These are phyloP conservation scores for Ogataea trehaloabstinens DNA, from an alignment of 805 yeast species.

Conservation along the genomic window DNA sequence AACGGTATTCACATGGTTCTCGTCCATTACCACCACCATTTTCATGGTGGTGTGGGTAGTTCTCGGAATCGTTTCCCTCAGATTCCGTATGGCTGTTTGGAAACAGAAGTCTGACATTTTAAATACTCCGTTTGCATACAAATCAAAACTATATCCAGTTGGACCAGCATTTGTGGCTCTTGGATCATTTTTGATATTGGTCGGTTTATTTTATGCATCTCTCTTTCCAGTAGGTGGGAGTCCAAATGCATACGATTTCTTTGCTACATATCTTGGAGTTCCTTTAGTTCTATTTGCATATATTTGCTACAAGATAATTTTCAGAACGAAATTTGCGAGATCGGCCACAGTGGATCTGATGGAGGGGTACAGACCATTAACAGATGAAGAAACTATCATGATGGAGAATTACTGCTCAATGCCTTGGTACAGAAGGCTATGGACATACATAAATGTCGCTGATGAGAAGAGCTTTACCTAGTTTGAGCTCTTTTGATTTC, in stretches of 20 bases:
- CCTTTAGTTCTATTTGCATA: conserved; percentile 9
- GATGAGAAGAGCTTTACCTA: conserved; percentile 9
- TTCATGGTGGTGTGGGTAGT: conserved; percentile 30
- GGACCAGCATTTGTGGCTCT: conserved; percentile 10
- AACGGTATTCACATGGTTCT: conserved; percentile 10
- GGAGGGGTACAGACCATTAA: conserved; percentile 10
- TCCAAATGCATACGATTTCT: conserved; percentile 11
- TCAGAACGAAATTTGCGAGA: conserved; percentile 7
- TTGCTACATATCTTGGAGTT: conserved; percentile 10
- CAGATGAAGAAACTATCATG: conserved; percentile 7
- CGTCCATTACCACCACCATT: conserved; percentile 42
- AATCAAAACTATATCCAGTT: conserved; percentile 8
- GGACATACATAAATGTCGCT: conserved; percentile 11
- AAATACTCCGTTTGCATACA: conserved; percentile 10
- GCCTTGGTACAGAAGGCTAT: conserved; percentile 10
- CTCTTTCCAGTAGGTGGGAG: conserved; percentile 11
- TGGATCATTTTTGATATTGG: conserved; percentile 8
- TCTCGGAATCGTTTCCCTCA: conserved; percentile 26
- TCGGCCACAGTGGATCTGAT: conserved; percentile 7
- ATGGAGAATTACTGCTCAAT: conserved; percentile 7
- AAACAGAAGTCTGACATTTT: conserved; percentile 9
- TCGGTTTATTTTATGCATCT: conserved; percentile 11
- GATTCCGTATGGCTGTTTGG: conserved; percentile 11
- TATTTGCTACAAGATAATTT: conserved; percentile 5
- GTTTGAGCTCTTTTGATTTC: not conserved